Percentiles rank a stretch among this genome's conserved stretches.
Conservation (phyloP, 257 asterid genomes). For the Eucommia ulmoides region DNA sequence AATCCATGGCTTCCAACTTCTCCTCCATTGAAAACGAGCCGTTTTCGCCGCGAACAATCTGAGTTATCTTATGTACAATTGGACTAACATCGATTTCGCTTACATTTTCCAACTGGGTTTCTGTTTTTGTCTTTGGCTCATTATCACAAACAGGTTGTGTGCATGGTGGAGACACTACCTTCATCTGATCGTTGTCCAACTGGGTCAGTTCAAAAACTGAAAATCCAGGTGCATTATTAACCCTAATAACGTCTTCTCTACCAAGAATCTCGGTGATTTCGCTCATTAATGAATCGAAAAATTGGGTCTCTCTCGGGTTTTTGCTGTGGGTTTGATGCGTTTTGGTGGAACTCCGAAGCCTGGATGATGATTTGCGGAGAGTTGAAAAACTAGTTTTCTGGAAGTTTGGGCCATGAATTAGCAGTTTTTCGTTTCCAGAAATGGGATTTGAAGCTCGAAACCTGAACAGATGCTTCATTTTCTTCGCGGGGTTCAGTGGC, state of each 20-base stretch:
- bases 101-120: constrained; percentile 1
- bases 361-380: constrained; percentile 13
- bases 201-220: constrained; percentile 10
- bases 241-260: constrained; percentile 17
- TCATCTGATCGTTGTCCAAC: constrained; percentile 1
- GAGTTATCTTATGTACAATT: constrained; percentile 51
- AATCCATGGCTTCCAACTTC: constrained; percentile 32
- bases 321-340: constrained; percentile 10
- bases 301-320: constrained; percentile 15
- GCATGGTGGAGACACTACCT: constrained; percentile 6
- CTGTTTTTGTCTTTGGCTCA: constrained; percentile 22
- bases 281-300: constrained; percentile 40
- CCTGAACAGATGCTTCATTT: constrained; percentile 24
- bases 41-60: constrained; percentile 43
- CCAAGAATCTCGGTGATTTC: constrained; percentile 65
- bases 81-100: constrained; percentile 43
- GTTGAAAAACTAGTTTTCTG: constrained; percentile 19
- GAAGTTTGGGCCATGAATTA: constrained; percentile 14
- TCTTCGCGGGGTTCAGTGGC: too few relatives aligned
- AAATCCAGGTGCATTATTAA: constrained; percentile 15
- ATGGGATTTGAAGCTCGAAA: constrained; percentile 14
- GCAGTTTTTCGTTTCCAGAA: constrained; percentile 8
- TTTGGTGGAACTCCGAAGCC: constrained; percentile 19
- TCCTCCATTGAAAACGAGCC: constrained; percentile 41
- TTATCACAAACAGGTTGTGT: constrained; percentile 46